Base-by-base conservation (phyloP, 495 filamentous ascomycete species). In the Emericellopsis terricola region DNA sequence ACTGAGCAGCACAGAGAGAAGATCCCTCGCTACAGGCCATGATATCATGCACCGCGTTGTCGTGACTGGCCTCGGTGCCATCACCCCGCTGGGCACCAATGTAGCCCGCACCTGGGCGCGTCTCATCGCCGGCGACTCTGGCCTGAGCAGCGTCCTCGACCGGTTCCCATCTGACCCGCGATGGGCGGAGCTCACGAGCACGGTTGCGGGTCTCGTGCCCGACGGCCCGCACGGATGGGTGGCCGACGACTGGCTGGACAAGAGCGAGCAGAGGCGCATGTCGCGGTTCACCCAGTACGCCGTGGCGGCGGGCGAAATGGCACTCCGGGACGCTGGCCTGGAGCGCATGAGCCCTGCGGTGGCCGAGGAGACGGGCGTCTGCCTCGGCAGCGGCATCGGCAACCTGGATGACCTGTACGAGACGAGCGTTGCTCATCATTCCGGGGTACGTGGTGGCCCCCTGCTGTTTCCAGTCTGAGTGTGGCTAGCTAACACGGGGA, bases 371-470 rank as follows among this genome's bases (percentile, higher is more conserved):
- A 82, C 84, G 58, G 89, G 89, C 1, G 76, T 96, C 4, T 93
- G 86, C 46, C 57, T 97, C 13, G 89, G 89, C n/a, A 94, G 84
- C 29, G 89, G 89, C 2, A 96, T 97, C 46, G 89, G 89, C 5
- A 93, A 82, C 48, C 68, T 97, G 24, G 79, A 91, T 15, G 84
- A 93, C 42, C 68, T 89, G 7, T 93, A 87, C 53, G 56, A 76
- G 39, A 87, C 84, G 1, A 82, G 78, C 28, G 49, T 92, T 28
- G 69, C 69, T 2, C 91, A 78, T 55, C 65, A 79, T 26, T 65
- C 71, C 59, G 73, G 75, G 39, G 84, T 84, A 42, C 58, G 70
- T 57, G 23, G 14, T 16, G 19, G 5, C 2, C 21, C 21, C 21
- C 8, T 4, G 7, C 4, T 1, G 5, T 8, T 15, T 15, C 13